A percentile compares a stretch with the other conserved stretches of the same genome.
phyloP scores from a whole-genome alignment of 2,329 filamentous ascomycete genomes.

The Cladophialophora exuberans region DNA sequence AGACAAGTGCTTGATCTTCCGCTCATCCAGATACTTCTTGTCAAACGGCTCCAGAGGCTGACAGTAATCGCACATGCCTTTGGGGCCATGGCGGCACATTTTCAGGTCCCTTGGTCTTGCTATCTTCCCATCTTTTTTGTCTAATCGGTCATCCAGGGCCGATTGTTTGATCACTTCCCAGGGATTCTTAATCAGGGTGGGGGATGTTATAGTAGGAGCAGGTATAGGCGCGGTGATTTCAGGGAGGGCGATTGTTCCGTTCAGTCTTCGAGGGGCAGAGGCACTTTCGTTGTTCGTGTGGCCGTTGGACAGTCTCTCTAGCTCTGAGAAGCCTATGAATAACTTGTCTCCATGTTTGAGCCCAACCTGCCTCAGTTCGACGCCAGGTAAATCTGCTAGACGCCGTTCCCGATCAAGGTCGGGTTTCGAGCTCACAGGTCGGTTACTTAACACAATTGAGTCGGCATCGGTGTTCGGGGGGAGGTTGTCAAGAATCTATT shows the following conservation, averaged over 20 bases:
- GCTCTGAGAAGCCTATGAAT: slow-evolving; percentile 78
- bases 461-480: slow-evolving; percentile 58
- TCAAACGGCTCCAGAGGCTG: slow-evolving; percentile 96
- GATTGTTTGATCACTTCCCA: slow-evolving; percentile 94
- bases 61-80: slow-evolving; percentile 99
- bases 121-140: slow-evolving; percentile 90
- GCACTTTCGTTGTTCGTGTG: slow-evolving; percentile 37
- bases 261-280: slow-evolving; percentile 67
- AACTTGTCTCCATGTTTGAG: slow-evolving; percentile 84
- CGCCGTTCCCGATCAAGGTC: slow-evolving; percentile 55
- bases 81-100: slow-evolving; percentile 94
- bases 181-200: slow-evolving; percentile 72
- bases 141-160: slow-evolving; percentile 80
- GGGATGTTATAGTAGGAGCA: slow-evolving; percentile 33
- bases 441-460: slow-evolving; percentile 63
- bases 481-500: slow-evolving; percentile 62
- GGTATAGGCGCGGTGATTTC: slow-evolving; percentile 46
- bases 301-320: slow-evolving; percentile 55
- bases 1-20: slow-evolving; percentile 98
- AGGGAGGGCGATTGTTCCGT: slow-evolving; percentile 64
- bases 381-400: slow-evolving; percentile 55
- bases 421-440: slow-evolving; percentile 56
- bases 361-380: slow-evolving; percentile 61
- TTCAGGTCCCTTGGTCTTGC: slow-evolving; percentile 71
- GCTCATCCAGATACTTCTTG: slow-evolving; percentile 82